Percentiles rank a stretch among this genome's conserved stretches.
These are phyloP conservation scores for Acer negundo DNA, from an alignment of 345 rosid genomes.

Conservation along the genomic window DNA sequence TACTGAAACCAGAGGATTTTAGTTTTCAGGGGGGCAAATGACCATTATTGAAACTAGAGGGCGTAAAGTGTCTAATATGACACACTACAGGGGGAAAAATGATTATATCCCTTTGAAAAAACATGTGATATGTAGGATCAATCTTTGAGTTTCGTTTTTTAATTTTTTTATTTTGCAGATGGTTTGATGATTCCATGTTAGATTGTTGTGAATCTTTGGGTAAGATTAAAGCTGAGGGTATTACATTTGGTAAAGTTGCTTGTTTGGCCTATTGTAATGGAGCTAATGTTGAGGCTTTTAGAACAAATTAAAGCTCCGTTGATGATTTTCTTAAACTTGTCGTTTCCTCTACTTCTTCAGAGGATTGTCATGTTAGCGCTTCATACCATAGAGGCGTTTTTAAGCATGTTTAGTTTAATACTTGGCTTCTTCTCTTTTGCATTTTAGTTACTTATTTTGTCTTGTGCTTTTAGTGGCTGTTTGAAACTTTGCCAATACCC, in stretches of 20 bases:
- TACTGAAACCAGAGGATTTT: too few species aligned
- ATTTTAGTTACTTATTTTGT: not conserved
- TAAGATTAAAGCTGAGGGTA: conserved; percentile 33
- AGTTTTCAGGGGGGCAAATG: too few species aligned
- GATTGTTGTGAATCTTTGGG: conserved; percentile 42
- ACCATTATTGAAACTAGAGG: too few species aligned
- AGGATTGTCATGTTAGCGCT: conserved; percentile 32
- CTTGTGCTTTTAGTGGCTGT: not conserved
- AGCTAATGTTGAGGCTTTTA: conserved; percentile 36
- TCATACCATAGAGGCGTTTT: conserved; percentile 36
- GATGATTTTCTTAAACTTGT: conserved; percentile 34
- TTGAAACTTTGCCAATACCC: not conserved
- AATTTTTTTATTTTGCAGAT: conserved; percentile 34
- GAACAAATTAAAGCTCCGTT: conserved; percentile 19
- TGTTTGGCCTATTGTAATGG: conserved; percentile 44
- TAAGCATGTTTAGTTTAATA: conserved; percentile 34
- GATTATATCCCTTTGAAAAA: too few species aligned
- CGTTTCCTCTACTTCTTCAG: conserved; percentile 27
- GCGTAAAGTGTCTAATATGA: too few species aligned
- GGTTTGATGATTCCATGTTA: conserved; percentile 47
- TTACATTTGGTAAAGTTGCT: conserved; percentile 35
- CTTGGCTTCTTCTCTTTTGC: not conserved
- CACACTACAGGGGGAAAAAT: too few species aligned
- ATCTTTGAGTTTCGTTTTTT: not conserved
- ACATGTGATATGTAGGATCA: not conserved